A percentile compares a stretch with the other conserved stretches of the same genome.
Conservation (phyloP, 1,139 yeast species). For the Candida glucosophila region DNA sequence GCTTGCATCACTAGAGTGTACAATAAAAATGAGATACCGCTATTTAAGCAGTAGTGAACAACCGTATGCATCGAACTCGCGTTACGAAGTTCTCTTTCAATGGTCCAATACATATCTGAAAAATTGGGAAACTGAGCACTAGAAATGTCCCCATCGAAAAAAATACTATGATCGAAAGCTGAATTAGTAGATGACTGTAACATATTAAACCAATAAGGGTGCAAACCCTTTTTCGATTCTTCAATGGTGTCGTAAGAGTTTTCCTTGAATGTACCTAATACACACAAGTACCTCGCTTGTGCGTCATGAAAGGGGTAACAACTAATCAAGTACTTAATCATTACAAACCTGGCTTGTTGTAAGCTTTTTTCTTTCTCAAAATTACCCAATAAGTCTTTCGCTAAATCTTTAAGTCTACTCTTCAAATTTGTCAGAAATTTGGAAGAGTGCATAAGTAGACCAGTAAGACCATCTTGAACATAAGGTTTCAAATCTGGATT, state of each 20-base stretch:
- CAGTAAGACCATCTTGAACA: slow-evolving; percentile 65
- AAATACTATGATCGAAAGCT: slow-evolving; percentile 32
- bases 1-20: slow-evolving; percentile 63
- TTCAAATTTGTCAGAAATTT: slow-evolving; percentile 31
- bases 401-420: slow-evolving; percentile 31
- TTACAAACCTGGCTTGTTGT: slow-evolving; percentile 46
- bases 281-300: slow-evolving; percentile 58
- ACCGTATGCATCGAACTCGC: slow-evolving; percentile 10
- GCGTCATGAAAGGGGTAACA: slow-evolving; percentile 63
- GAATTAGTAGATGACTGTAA: slow-evolving; percentile 33
- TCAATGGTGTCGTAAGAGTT: slow-evolving; percentile 70
- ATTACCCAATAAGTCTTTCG: slow-evolving; percentile 25
- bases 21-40: slow-evolving; percentile 39
- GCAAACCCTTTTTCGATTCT: slow-evolving; percentile 75
- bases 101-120: slow-evolving; percentile 17
- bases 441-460: slow-evolving; percentile 44
- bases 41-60: slow-evolving; percentile 22
- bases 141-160: slow-evolving; percentile 28
- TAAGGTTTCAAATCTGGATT: slow-evolving; percentile 53
- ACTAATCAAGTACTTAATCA: slow-evolving; percentile 58
- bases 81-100: slow-evolving; percentile 17
- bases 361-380: slow-evolving; percentile 15
- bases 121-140: slow-evolving; percentile 39
- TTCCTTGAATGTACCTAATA: slow-evolving; percentile 50
- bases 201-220: slow-evolving; percentile 60